Evolutionary conservation across 2,329 filamentous ascomycete genomes (phyloP).

Genomic region (Capronia coronata): DNA sequence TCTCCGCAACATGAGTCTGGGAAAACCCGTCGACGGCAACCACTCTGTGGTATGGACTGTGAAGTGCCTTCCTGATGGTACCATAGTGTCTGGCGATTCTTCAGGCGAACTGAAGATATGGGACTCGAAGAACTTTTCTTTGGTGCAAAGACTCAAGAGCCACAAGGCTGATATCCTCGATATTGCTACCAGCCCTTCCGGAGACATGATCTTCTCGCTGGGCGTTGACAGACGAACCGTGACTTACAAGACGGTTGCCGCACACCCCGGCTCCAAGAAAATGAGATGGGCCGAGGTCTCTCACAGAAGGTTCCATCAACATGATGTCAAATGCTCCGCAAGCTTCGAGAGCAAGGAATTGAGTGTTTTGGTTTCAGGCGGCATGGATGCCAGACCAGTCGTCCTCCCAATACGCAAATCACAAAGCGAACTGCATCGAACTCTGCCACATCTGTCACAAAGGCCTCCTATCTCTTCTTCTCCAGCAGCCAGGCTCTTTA

Average conservation of each 20-base stretch:
- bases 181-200: conserved; percentile 73
- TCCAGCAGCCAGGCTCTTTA: conserved; percentile 63
- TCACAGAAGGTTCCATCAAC: conserved; percentile 78
- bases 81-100: conserved; percentile 91
- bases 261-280: conserved; percentile 41
- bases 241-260: conserved; percentile 62
- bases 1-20: conserved; percentile 76
- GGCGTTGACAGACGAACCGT: conserved; percentile 87
- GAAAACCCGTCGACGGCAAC: conserved; percentile 72
- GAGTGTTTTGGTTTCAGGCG: conserved; percentile 86
- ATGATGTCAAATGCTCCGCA: conserved; percentile 93
- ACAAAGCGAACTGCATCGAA: conserved; percentile 64
- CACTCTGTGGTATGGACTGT: conserved; percentile 91
- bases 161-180: conserved; percentile 89
- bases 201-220: conserved; percentile 75
- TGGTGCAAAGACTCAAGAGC: conserved; percentile 75
- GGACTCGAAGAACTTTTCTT: conserved; percentile 86
- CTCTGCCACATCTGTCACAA: conserved; percentile 78
- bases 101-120: conserved; percentile 90
- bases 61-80: conserved; percentile 76
- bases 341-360: conserved; percentile 77
- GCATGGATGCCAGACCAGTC: conserved; percentile 76
- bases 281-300: conserved; percentile 76
- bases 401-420: conserved; percentile 67
- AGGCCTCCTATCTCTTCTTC: conserved; percentile 67